Percentiles rank a stretch among this genome's conserved stretches.
phyloP scores from a whole-genome alignment of 352 stramenopile species.

The Phytophthora podocarpi region DNA sequence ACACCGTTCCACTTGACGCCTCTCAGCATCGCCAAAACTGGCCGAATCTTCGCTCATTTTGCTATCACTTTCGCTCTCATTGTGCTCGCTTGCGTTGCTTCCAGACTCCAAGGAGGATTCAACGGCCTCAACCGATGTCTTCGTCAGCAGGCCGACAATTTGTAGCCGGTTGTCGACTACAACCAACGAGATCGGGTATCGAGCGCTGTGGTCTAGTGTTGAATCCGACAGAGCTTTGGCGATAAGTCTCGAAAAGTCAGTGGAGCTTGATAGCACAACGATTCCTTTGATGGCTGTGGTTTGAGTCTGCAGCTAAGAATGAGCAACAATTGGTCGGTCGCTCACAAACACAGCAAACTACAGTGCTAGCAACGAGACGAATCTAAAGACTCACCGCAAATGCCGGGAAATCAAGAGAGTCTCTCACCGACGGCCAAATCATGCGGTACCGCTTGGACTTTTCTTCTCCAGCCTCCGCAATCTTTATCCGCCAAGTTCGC shows the following conservation, averaged over 20 bases:
- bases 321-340: not conserved
- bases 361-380: not conserved
- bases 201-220: slow-evolving; percentile 5
- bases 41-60: not conserved
- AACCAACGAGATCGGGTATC: slow-evolving; percentile 17
- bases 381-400: slow-evolving; percentile 28
- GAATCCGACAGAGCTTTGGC: slow-evolving; percentile 4
- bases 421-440: slow-evolving; percentile 48
- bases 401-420: slow-evolving; percentile 38
- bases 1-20: not conserved
- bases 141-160: slow-evolving; percentile 17
- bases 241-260: slow-evolving; percentile 14
- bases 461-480: not conserved
- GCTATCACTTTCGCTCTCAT: not conserved
- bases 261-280: slow-evolving; percentile 4
- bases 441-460: slow-evolving; percentile 9
- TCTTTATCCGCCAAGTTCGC: slow-evolving; percentile 32
- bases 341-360: not conserved
- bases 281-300: not conserved
- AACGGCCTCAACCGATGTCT: not conserved
- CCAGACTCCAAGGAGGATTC: not conserved
- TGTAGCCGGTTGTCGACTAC: slow-evolving; percentile 23
- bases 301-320: slow-evolving; percentile 12
- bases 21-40: not conserved
- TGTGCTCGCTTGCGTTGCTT: not conserved